These are phyloP conservation scores for Fusarium nygamai DNA, from an alignment of 2,329 filamentous ascomycete species.

Conservation along the genomic window DNA sequence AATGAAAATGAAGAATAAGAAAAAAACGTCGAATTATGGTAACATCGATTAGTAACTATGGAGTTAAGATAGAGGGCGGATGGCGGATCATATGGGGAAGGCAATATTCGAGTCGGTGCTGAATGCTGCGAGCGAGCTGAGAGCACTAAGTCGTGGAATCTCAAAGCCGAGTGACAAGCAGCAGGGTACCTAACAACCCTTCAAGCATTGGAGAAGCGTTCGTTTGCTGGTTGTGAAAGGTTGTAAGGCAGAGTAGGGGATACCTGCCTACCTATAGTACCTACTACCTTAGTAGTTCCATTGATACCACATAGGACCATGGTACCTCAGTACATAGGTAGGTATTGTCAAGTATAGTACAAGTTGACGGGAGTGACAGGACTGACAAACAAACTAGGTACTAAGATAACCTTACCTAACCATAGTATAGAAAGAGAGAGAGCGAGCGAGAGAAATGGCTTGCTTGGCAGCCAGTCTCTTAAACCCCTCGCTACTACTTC, in stretches of 20 bases:
- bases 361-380: neutral
- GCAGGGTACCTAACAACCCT: neutral
- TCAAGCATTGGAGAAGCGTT: neutral
- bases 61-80: neutral
- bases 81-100: neutral
- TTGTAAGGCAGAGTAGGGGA: neutral
- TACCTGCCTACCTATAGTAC: neutral
- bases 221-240: neutral
- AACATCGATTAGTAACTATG: neutral
- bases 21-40: neutral
- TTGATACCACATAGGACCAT: neutral
- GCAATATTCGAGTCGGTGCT: neutral
- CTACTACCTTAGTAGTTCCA: no score
- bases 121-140: neutral
- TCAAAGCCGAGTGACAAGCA: neutral
- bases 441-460: neutral
- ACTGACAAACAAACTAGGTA: neutral
- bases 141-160: neutral
- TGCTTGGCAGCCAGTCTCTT: conserved; percentile 3
- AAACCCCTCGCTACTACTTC: neutral
- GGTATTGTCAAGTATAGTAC: neutral
- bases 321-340: neutral
- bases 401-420: neutral
- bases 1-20: neutral
- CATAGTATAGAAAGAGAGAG: neutral